A percentile compares a stretch with the other conserved stretches of the same genome.
These are phyloP conservation scores for Malassezia restricta DNA, from an alignment of 1,284 basidiomycete genomes.

Conservation along the genomic window DNA sequence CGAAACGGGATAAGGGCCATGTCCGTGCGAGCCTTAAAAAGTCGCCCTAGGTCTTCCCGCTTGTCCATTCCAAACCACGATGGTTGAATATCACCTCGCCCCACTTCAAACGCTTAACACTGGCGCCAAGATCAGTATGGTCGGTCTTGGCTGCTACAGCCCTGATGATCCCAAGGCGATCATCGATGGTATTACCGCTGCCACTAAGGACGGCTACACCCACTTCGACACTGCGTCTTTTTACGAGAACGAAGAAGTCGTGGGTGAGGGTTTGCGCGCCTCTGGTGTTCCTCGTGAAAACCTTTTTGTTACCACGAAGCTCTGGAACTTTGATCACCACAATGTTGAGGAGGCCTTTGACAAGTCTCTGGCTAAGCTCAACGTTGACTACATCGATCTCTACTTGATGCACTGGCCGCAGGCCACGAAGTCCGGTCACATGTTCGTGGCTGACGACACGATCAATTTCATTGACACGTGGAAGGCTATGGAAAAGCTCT, in stretches of 20 bases:
- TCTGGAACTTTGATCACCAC: conserved; percentile 52
- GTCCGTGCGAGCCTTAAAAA: no score
- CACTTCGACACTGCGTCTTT: conserved; percentile 28
- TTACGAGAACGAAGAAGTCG: conserved; percentile 65
- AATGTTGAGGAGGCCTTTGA: conserved; percentile 52
- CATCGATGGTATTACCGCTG: not conserved
- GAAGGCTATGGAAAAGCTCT: conserved; percentile 35
- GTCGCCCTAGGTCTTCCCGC: no score
- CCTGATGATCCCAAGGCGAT: not conserved
- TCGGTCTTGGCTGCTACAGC: conserved; percentile 28
- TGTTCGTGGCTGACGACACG: conserved; percentile 16
- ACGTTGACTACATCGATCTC: conserved; percentile 56
- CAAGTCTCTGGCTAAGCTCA: conserved; percentile 59
- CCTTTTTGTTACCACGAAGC: conserved; percentile 72
- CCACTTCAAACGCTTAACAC: conserved; percentile 21
- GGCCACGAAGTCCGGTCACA: conserved; percentile 14
- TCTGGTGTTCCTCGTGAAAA: conserved; percentile 64
- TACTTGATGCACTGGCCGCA: conserved; percentile 37
- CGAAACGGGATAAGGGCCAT: no score
- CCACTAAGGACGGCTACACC: conserved; percentile 25
- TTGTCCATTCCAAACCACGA: no score
- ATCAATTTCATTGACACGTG: conserved; percentile 27
- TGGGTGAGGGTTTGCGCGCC: conserved; percentile 62
- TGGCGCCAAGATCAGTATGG: conserved; percentile 25
- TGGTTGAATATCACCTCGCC: no score